Evolutionary conservation across 192 early-diverging fungal genomes (phyloP).

Genomic region (Podila clonocystis): DNA sequence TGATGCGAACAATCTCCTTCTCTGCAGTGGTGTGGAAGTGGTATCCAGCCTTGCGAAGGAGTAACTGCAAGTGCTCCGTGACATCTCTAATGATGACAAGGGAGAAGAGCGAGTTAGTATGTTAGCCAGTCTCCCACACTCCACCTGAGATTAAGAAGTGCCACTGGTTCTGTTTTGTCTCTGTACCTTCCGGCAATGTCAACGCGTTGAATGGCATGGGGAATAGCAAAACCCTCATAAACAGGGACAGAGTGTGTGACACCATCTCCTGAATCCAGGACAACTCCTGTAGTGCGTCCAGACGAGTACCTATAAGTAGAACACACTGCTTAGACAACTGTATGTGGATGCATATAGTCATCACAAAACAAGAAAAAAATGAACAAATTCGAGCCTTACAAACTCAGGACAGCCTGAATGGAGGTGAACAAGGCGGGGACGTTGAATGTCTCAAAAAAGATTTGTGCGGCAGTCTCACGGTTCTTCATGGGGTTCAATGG

Average conservation of each 20-base stretch:
- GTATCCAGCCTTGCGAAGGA: slow-evolving; percentile 91
- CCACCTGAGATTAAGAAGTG: no score
- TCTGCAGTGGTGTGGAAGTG: slow-evolving; percentile 93
- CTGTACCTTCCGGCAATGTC: slow-evolving; percentile 87
- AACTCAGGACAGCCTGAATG: slow-evolving; percentile 96
- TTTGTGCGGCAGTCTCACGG: slow-evolving; percentile 93
- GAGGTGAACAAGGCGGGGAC: slow-evolving; percentile 97
- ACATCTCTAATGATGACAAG: slow-evolving; percentile 72
- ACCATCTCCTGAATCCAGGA: slow-evolving; percentile 96
- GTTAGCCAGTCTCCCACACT: not conserved
- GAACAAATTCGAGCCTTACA: slow-evolving; percentile 60
- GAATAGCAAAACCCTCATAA: slow-evolving; percentile 96
- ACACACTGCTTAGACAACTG: not conserved
- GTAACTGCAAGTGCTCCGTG: slow-evolving; percentile 91
- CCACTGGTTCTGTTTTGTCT: not conserved
- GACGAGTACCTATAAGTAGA: slow-evolving; percentile 80
- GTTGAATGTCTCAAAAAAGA: slow-evolving; percentile 99
- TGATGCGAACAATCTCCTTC: slow-evolving; percentile 92
- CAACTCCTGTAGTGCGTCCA: slow-evolving; percentile 96
- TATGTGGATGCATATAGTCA: not conserved
- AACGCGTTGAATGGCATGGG: slow-evolving; percentile 91
- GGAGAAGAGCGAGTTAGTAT: not conserved
- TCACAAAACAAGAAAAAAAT: slow-evolving; percentile 4
- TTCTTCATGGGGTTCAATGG: slow-evolving; percentile 94
- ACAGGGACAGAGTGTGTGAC: slow-evolving; percentile 94